Evolutionary conservation across 768 basidiomycete genomes (phyloP), one percentile per base, ranked within the genome.

Genomic region (Suillus bovinus): DNA sequence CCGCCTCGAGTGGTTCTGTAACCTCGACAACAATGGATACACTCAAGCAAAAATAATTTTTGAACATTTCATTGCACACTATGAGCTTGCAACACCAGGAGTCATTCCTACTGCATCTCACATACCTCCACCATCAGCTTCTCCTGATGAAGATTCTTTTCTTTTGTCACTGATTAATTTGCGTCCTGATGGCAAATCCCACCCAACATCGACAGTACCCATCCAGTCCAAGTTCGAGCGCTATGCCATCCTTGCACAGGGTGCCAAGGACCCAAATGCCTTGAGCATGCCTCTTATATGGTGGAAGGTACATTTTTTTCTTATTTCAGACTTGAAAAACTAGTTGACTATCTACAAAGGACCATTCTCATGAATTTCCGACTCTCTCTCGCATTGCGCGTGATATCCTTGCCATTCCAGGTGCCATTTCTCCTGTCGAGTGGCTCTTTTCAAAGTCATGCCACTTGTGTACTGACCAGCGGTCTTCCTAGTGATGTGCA

Each of bases 321-420:
- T n/a, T n/a, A n/a, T n/a, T 36, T 36, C 34, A 36, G 34, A 36
- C 34, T 36, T 36, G 11, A 11, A 36, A 38, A 14, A 38, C 14
- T 16, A 38, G 5, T 16, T 38, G 3, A 14, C 6, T 33, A 58
- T 58, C 27, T 34, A 52, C 41, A 39, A 53, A 75, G 72, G 61
- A 58, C 2, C 67, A 72, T 65, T 66, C 55, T 1, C 31, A 64
- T 7, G 62, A 64, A 22, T 76, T 73, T 42, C 77, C 73, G 0
- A 67, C 64, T 9, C 58, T 75, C 31, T 66, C 74, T 13, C 53
- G 62, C 44, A 76, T 77, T 61, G 74, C 74, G 20, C 66, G 66
- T 1, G 71, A 77, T 65, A 72, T 66, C 61, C 68, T 78, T 11
- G 72, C 75, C 31, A 76, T 78, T 59, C 73, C 75, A 7, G 74